A percentile compares a stretch with the other conserved stretches of the same genome.
Conservation (phyloP, 768 basidiomycete genomes). For the Russula sp. region DNA sequence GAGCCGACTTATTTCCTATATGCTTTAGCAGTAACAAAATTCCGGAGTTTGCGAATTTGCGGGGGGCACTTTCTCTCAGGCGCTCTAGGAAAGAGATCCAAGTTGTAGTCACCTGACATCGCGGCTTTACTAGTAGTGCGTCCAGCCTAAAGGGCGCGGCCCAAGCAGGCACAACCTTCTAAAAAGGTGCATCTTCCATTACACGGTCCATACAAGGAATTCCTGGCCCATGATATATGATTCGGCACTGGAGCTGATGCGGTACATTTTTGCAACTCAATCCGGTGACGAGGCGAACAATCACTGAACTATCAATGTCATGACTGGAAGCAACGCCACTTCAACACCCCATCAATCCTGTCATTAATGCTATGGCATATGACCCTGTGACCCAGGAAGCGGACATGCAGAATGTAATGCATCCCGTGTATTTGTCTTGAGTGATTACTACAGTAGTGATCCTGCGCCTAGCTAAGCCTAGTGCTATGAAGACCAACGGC, state of each 20-base stretch:
- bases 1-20: background rate
- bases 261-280: background rate
- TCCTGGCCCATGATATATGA: background rate
- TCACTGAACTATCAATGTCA: background rate
- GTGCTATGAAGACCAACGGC: background rate
- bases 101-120: background rate
- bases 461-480: background rate
- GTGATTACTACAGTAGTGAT: background rate
- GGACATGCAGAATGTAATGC: background rate
- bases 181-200: background rate
- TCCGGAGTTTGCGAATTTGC: background rate
- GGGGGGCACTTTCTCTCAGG: background rate
- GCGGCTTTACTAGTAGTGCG: too few species aligned
- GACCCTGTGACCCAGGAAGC: background rate
- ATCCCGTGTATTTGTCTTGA: background rate
- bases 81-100: background rate
- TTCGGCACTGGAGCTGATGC: background rate
- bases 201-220: background rate
- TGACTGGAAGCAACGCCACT: background rate
- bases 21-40: background rate
- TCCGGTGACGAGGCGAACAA: background rate
- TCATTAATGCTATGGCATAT: background rate
- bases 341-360: background rate
- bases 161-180: background rate
- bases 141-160: too few species aligned